Evolutionary conservation across 75 land plant genomes (phyloP), one percentile per base, ranked within the genome.

Genomic region (Sequoiadendron giganteum): DNA sequence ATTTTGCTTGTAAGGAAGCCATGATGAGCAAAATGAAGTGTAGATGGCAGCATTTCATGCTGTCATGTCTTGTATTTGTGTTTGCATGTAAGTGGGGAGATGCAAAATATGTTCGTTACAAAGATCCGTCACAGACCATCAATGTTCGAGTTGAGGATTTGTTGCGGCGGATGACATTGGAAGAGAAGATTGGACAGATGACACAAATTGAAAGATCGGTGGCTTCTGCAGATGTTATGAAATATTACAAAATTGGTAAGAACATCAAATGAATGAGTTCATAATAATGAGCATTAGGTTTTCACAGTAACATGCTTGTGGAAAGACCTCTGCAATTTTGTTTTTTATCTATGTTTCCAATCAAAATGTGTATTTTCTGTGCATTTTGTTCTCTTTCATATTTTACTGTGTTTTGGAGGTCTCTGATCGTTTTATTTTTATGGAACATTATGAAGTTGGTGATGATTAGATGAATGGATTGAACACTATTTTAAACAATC

Each of bases 171-270:
- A 91, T 95, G 94, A 94, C 95, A 38, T 90, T 95, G 15, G 91
- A 86, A 42, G 96, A 94, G 86, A 95, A 95, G 89, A 88, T 94
- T n/a, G 96, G 96, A 15, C 96, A 95, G 87, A 95, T 95, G 96
- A 87, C 92, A 0, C 96, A 95, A 92, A 95, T 95, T 48, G 96
- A 95, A 75, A 89, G 94, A 40, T 34, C 83, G 1, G 94, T 92
- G 56, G 94, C 96, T 19, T 86, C 90, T 10, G 81, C 90, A 15
- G 87, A 92, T 15, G 92, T 89, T 36, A 92, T 95, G 86, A 84
- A 92, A 58, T 56, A 93, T 5, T 93, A 93, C 86, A 88, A 86
- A 79, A 91, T 93, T 54, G 94, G 94, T 93, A 89, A 75, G 32
- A 30, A n/a, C 2, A 72, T 72, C 76, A 72, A 72, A 72, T 72